A percentile compares a stretch with the other conserved stretches of the same genome.
Evolutionary conservation across 345 rosid species (phyloP).

Genomic region (Brassica cretica): DNA sequence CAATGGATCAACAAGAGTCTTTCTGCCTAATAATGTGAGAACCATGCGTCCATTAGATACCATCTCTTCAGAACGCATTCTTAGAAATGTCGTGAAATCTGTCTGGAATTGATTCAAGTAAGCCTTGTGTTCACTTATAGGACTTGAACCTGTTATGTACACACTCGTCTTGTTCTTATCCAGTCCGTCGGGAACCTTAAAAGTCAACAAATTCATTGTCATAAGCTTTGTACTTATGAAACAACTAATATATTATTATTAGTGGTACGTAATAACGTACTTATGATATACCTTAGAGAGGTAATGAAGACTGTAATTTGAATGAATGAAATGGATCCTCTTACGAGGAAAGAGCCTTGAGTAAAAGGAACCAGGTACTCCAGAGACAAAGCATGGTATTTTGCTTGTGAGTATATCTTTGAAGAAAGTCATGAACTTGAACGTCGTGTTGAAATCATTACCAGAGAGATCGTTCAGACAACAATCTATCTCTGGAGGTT

Average conservation of each 20-base stretch:
- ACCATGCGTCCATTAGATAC: conserved; percentile 47
- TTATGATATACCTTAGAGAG: conserved; percentile 43
- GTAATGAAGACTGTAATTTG: conserved; percentile 48
- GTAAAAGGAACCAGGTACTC: conserved; percentile 54
- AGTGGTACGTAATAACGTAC: background rate
- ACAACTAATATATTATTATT: background rate
- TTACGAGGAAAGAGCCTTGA: conserved; percentile 47
- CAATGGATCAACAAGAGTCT: conserved; percentile 25
- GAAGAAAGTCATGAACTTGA: conserved; percentile 29
- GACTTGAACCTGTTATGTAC: conserved; percentile 42
- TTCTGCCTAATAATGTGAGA: conserved; percentile 42
- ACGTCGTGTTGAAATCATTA: conserved; percentile 49
- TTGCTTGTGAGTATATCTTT: background rate
- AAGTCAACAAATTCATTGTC: background rate
- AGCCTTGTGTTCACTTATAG: conserved; percentile 36
- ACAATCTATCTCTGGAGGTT: conserved; percentile 38
- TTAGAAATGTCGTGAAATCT: conserved; percentile 50
- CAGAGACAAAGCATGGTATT: conserved; percentile 37
- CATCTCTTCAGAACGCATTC: conserved; percentile 46
- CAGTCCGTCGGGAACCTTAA: conserved; percentile 31
- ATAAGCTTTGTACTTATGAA: background rate
- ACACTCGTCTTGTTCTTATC: conserved; percentile 30
- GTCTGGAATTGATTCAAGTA: conserved; percentile 47
- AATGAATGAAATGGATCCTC: conserved; percentile 40
- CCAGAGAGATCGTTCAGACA: conserved; percentile 49